phyloP scores from a whole-genome alignment of 139 green algal genomes.

The Diplosphaera chodatii region DNA sequence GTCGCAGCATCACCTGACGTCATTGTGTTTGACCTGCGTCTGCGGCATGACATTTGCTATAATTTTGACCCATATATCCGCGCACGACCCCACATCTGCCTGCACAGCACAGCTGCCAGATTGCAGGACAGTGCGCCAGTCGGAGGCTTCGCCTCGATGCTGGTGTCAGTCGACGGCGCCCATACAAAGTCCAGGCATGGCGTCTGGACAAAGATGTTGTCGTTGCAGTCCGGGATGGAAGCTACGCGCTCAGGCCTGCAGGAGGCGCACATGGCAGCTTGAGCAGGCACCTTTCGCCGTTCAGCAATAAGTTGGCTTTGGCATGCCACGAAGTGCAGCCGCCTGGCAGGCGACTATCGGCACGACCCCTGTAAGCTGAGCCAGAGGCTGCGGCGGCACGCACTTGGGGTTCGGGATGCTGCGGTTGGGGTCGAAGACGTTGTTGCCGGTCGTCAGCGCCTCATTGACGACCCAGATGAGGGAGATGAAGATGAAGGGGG shows the following conservation, averaged over 20 bases:
- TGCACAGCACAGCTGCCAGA: too few species aligned
- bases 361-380: neutral
- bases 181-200: slow-evolving; percentile 36
- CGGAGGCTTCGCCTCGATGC: slow-evolving; percentile 22
- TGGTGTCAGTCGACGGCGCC: slow-evolving; percentile 7
- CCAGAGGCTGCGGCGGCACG: neutral
- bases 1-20: too few species aligned
- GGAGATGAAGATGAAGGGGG: slow-evolving; percentile 48
- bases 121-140: too few species aligned
- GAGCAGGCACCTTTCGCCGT: slow-evolving; percentile 1
- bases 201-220: slow-evolving; percentile 27
- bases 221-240: slow-evolving; percentile 27
- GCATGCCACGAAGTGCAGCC: too few species aligned
- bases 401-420: neutral
- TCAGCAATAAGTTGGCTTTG: too few species aligned
- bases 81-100: too few species aligned
- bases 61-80: too few species aligned
- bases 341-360: slow-evolving; percentile 16
- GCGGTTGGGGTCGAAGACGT: neutral
- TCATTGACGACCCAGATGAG: slow-evolving; percentile 33
- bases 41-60: too few species aligned
- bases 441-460: neutral
- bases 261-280: too few species aligned
- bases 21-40: too few species aligned
- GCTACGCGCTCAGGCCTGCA: slow-evolving; percentile 6